A percentile compares a stretch with the other conserved stretches of the same genome.
phyloP scores from a whole-genome alignment of 2,329 filamentous ascomycete species.

The Purpureocillium takamizusanense region DNA sequence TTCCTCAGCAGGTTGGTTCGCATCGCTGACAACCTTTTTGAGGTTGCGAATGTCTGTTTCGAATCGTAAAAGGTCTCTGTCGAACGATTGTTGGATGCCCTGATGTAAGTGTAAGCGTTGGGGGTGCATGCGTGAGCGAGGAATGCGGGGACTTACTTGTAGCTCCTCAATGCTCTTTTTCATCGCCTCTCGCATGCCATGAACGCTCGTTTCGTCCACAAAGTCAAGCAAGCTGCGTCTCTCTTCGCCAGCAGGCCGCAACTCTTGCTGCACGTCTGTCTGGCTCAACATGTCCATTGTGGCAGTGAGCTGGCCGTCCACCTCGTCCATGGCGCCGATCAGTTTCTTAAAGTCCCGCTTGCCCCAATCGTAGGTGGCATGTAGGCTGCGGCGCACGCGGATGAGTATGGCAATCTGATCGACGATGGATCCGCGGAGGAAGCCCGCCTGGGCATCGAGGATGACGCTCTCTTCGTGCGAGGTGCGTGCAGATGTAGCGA shows the following conservation, averaged over 20 bases:
- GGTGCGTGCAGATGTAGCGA: constrained; percentile 66
- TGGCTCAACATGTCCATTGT: constrained; percentile 58
- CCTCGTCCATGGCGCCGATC: constrained; percentile 56
- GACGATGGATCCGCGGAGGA: constrained; percentile 53
- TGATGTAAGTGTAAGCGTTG: constrained; percentile 13
- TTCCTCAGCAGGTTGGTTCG: constrained; percentile 14
- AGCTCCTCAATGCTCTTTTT: constrained; percentile 64
- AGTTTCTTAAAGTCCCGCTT: constrained; percentile 52
- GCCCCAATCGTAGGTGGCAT: constrained; percentile 46
- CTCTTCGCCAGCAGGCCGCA: constrained; percentile 49
- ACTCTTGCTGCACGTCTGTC: constrained; percentile 54
- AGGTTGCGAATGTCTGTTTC: constrained; percentile 64
- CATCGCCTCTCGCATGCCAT: constrained; percentile 54
- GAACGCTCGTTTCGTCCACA: constrained; percentile 63
- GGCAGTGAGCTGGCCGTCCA: constrained; percentile 53
- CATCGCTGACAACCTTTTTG: constrained; percentile 44
- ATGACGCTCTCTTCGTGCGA: constrained; percentile 73
- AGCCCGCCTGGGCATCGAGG: constrained; percentile 60
- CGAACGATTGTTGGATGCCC: constrained; percentile 62
- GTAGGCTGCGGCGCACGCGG: constrained; percentile 41
- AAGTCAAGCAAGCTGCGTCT: constrained; percentile 64
- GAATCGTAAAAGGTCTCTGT: constrained; percentile 66
- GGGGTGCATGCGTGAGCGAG: too few species aligned
- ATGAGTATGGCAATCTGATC: constrained; percentile 45
- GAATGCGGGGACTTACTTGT: constrained; percentile 26